Evolutionary conservation across 2,329 filamentous ascomycete species (phyloP).

Genomic region (Dothideomycetes sp.): DNA sequence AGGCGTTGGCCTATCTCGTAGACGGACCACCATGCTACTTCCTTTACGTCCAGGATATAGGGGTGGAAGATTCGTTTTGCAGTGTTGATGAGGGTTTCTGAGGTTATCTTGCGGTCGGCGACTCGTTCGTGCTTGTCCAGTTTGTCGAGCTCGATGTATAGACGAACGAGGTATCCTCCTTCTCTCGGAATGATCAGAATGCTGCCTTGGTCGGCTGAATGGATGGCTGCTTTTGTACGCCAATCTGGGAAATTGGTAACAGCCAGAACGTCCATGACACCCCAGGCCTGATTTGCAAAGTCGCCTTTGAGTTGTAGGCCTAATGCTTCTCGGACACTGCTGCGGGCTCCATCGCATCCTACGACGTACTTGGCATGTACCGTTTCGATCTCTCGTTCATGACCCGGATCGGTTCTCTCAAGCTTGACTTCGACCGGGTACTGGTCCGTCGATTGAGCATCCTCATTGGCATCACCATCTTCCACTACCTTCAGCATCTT

Average conservation of each 20-base stretch:
- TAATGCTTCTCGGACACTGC: conserved; percentile 14
- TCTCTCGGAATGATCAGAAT: conserved; percentile 65
- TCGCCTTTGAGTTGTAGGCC: conserved; percentile 18
- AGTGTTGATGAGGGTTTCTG: conserved; percentile 50
- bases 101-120: conserved; percentile 6
- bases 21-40: conserved; percentile 60
- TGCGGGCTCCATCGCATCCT: conserved; percentile 19
- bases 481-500: conserved; percentile 48
- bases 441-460: background rate
- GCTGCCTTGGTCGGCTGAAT: conserved; percentile 56
- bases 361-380: conserved; percentile 19
- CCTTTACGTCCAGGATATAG: conserved; percentile 46
- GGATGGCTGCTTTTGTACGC: conserved; percentile 32
- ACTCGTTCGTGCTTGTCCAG: conserved; percentile 25
- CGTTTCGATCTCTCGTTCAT: conserved; percentile 16
- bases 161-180: conserved; percentile 24
- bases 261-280: conserved; percentile 16
- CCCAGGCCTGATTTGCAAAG: conserved; percentile 16
- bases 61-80: conserved; percentile 58
- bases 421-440: conserved; percentile 10
- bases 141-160: conserved; percentile 35
- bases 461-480: conserved; percentile 27
- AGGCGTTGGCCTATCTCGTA: conserved; percentile 68
- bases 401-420: conserved; percentile 34
- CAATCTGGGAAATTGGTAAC: conserved; percentile 41